These are phyloP conservation scores for Pseudopithomyces chartarum DNA, from an alignment of 2,329 filamentous ascomycete species.

Conservation along the genomic window DNA sequence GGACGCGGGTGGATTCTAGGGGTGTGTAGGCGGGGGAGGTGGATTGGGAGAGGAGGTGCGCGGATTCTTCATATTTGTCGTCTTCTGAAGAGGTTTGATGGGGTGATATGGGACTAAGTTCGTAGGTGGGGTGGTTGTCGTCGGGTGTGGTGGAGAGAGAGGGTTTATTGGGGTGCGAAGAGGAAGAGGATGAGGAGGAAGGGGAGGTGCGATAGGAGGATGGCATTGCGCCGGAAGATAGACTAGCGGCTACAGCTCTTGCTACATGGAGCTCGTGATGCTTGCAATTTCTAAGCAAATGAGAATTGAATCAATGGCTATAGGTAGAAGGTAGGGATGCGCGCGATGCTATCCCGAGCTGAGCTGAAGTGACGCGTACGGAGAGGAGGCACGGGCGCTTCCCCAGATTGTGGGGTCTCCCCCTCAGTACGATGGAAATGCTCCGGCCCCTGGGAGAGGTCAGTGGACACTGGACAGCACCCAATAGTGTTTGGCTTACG, in stretches of 20 bases:
- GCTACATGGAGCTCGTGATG: background rate
- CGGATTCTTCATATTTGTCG: background rate
- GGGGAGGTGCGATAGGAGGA: background rate
- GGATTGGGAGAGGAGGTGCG: slow-evolving; percentile 19
- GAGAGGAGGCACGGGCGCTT: background rate
- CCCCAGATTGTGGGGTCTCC: slow-evolving; percentile 2
- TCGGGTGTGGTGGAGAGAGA: background rate
- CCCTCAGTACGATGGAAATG: background rate
- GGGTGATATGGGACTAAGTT: background rate
- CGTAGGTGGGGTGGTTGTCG: background rate
- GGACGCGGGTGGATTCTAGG: slow-evolving; percentile 74
- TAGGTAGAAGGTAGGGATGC: background rate
- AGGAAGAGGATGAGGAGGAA: background rate
- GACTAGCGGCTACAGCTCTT: no score
- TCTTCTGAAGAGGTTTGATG: no score
- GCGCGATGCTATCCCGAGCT: background rate
- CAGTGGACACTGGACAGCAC: background rate
- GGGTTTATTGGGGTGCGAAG: background rate
- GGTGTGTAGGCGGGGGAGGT: slow-evolving; percentile 54
- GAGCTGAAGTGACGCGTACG: background rate
- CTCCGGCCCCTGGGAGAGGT: background rate
- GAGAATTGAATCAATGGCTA: background rate
- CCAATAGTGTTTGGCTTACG: no score
- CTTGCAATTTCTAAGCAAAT: background rate
- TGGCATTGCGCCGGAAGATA: background rate